A percentile compares a stretch with the other conserved stretches of the same genome.
These are phyloP conservation scores for Plenodomus tracheiphilus DNA, from an alignment of 2,329 filamentous ascomycete genomes.

Conservation along the genomic window DNA sequence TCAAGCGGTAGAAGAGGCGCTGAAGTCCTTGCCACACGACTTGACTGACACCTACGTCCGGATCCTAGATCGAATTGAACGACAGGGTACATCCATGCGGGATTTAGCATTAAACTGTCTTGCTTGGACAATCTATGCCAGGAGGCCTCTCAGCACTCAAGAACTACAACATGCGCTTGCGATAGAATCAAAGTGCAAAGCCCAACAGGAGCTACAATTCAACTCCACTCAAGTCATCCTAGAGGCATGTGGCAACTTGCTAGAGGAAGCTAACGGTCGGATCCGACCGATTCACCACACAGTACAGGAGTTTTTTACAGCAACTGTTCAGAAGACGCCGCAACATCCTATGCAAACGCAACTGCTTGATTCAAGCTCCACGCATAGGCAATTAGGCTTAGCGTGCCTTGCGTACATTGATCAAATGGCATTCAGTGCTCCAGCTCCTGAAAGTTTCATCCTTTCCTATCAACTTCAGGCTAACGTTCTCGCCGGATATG, in stretches of 20 bases:
- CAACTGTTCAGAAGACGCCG: neutral
- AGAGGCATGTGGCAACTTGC: slow-evolving; percentile 21
- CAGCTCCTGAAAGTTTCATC: neutral
- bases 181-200: slow-evolving; percentile 3
- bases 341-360: slow-evolving; percentile 4
- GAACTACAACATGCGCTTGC: slow-evolving; percentile 19
- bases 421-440: slow-evolving; percentile 2
- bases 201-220: slow-evolving; percentile 5
- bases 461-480: neutral
- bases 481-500: slow-evolving; percentile 8
- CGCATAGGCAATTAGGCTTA: slow-evolving; percentile 9
- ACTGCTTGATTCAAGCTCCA: slow-evolving; percentile 7
- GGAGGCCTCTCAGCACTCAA: slow-evolving; percentile 12
- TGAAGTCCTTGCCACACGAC: slow-evolving; percentile 13
- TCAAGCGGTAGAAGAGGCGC: slow-evolving; percentile 13
- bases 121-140: slow-evolving; percentile 19
- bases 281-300: slow-evolving; percentile 25
- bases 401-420: slow-evolving; percentile 14
- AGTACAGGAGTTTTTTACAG: slow-evolving; percentile 24
- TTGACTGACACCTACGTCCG: slow-evolving; percentile 20
- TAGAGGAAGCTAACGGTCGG: slow-evolving; percentile 10
- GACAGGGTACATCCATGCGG: slow-evolving; percentile 14
- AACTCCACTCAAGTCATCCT: slow-evolving; percentile 16
- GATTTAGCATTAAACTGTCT: slow-evolving; percentile 19
- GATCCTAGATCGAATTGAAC: slow-evolving; percentile 21